Conservation (phyloP, 768 basidiomycete species). For the Coprinopsis sp. region DNA sequence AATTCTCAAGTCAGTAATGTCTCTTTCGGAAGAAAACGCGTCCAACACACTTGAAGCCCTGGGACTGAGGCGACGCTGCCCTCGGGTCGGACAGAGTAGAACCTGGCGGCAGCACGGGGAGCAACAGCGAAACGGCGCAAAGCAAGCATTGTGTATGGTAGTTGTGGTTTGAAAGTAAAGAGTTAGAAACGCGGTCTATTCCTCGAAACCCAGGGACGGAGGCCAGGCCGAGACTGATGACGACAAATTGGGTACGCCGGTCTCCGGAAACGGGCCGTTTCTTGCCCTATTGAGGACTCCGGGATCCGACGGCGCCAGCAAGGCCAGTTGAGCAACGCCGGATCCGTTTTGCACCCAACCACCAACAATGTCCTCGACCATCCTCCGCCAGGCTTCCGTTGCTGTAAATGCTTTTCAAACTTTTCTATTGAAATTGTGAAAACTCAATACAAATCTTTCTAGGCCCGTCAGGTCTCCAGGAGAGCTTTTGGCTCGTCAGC, state of each 20-base stretch:
- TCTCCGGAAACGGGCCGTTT: no score
- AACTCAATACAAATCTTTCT: constrained; percentile 8
- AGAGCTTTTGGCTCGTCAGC: constrained; percentile 60
- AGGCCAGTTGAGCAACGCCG: constrained; percentile 38
- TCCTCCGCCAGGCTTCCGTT: constrained; percentile 56
- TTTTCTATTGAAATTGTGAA: neutral
- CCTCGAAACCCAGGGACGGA: neutral
- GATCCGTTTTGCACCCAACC: constrained; percentile 36
- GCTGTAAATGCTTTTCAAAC: constrained; percentile 33
- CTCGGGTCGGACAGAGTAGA: constrained; percentile 35
- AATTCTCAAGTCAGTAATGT: constrained; percentile 14
- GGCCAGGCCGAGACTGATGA: neutral
- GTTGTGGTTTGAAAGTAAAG: constrained; percentile 17
- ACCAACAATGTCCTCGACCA: constrained; percentile 56
- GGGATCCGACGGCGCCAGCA: constrained; percentile 17
- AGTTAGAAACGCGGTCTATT: neutral
- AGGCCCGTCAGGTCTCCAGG: constrained; percentile 53
- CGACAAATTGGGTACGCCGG: no score
- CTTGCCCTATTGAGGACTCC: neutral
- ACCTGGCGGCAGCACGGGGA: constrained; percentile 40
- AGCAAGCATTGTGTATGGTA: constrained; percentile 36
- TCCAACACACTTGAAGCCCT: constrained; percentile 52
- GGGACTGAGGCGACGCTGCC: constrained; percentile 60
- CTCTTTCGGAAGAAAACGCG: constrained; percentile 10
- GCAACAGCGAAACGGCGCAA: constrained; percentile 27